Evolutionary conservation across 2,329 filamentous ascomycete species (phyloP).

Genomic region (Ascocoryne sarcoides): DNA sequence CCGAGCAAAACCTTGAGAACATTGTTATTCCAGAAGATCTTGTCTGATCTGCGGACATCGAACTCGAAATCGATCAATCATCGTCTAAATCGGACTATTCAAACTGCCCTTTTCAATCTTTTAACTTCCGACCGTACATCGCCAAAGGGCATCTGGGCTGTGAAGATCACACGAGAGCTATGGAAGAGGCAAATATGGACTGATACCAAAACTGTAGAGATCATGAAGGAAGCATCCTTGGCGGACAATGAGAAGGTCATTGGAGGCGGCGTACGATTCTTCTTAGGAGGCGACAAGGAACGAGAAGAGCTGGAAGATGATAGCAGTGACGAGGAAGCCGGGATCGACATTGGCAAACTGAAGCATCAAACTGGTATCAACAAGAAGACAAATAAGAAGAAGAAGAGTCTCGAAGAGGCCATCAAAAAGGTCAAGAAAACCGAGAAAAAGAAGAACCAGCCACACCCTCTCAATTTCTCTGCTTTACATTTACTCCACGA

Average conservation of each 20-base stretch:
- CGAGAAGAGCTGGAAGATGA: slow-evolving; percentile 88
- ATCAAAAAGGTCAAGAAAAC: slow-evolving; percentile 72
- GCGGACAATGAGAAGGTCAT: slow-evolving; percentile 91
- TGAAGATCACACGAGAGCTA: slow-evolving; percentile 88
- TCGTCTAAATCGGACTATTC: slow-evolving; percentile 83
- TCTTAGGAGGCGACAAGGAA: slow-evolving; percentile 92
- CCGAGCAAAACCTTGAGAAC: slow-evolving; percentile 81
- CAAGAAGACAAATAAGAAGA: slow-evolving; percentile 90
- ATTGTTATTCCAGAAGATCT: slow-evolving; percentile 80
- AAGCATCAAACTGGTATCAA: slow-evolving; percentile 85
- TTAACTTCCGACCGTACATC: slow-evolving; percentile 79
- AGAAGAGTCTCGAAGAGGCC: slow-evolving; percentile 70
- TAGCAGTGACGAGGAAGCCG: slow-evolving; percentile 76
- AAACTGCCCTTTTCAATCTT: slow-evolving; percentile 87
- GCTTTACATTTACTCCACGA: slow-evolving; percentile 90
- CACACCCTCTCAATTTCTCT: slow-evolving; percentile 89
- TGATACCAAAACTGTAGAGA: slow-evolving; percentile 88
- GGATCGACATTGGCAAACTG: slow-evolving; percentile 70
- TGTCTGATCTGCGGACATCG: slow-evolving; percentile 79
- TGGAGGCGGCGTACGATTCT: slow-evolving; percentile 81
- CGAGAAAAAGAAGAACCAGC: slow-evolving; percentile 80
- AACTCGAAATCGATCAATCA: slow-evolving; percentile 88
- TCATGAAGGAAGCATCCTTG: slow-evolving; percentile 91
- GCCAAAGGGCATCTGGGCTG: slow-evolving; percentile 85
- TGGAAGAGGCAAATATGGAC: slow-evolving; percentile 98